These are phyloP conservation scores for Apostasia shenzhenica DNA, from an alignment of 106 monocot species.

Conservation along the genomic window DNA sequence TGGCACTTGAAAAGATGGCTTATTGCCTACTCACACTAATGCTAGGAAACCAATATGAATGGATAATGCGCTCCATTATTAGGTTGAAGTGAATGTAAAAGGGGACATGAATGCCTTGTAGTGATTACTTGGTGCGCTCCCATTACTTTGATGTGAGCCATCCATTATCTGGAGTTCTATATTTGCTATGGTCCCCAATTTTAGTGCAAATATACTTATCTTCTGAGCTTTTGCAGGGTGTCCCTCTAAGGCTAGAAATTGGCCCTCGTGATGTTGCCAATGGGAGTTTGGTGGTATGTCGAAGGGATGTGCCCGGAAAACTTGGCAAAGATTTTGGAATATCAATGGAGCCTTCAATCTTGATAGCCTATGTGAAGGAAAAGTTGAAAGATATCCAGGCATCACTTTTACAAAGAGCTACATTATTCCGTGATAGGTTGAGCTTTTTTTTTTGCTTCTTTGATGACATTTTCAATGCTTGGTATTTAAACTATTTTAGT, in stretches of 20 bases:
- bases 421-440: conserved; percentile 84
- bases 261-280: conserved; percentile 84
- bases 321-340: conserved; percentile 93
- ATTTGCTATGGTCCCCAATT: not conserved
- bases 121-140: too few relatives aligned
- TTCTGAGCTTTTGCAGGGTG: conserved; percentile 44
- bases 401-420: conserved; percentile 68
- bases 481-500: too few relatives aligned
- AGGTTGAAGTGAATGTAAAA: too few relatives aligned
- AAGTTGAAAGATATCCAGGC: conserved; percentile 79
- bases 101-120: too few relatives aligned
- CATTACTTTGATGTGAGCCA: too few relatives aligned
- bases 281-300: conserved; percentile 62
- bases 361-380: conserved; percentile 55
- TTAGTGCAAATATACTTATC: not conserved
- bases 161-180: too few relatives aligned
- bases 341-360: conserved; percentile 65
- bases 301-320: conserved; percentile 88
- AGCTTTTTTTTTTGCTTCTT: too few relatives aligned
- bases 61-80: too few relatives aligned
- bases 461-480: too few relatives aligned
- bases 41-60: too few relatives aligned
- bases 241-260: conserved; percentile 87
- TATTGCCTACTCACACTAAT: too few relatives aligned
- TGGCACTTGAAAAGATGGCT: too few relatives aligned